Evolutionary conservation across 2,329 filamentous ascomycete genomes (phyloP).

Genomic region (Coniochaeta sp.): DNA sequence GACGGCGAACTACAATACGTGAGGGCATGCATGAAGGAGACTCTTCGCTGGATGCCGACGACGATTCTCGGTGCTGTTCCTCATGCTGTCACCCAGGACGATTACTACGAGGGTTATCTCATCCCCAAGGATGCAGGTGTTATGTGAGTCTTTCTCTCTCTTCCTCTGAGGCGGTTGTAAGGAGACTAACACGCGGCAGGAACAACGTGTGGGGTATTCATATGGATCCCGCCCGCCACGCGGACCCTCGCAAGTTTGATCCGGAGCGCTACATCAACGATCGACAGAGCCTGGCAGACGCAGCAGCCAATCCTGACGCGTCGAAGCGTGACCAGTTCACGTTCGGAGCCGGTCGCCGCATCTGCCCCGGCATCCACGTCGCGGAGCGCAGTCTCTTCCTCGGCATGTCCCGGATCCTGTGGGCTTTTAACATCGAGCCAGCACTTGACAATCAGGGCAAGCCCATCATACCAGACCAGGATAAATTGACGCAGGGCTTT

Average conservation of each 20-base stretch:
- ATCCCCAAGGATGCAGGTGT: slow-evolving; percentile 38
- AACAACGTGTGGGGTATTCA: slow-evolving; percentile 38
- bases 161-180: no score
- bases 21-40: slow-evolving; percentile 34
- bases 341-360: slow-evolving; percentile 48
- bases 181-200: no score
- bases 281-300: slow-evolving; percentile 15
- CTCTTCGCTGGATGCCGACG: slow-evolving; percentile 36
- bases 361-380: slow-evolving; percentile 52
- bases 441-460: slow-evolving; percentile 20
- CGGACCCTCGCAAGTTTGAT: slow-evolving; percentile 33
- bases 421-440: slow-evolving; percentile 29
- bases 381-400: slow-evolving; percentile 42
- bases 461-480: slow-evolving; percentile 27
- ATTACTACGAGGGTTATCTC: slow-evolving; percentile 34
- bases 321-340: slow-evolving; percentile 43
- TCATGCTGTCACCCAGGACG: slow-evolving; percentile 32
- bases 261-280: slow-evolving; percentile 29
- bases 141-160: no score
- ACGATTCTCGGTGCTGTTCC: slow-evolving; percentile 30
- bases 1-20: slow-evolving; percentile 33
- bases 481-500: slow-evolving; percentile 33
- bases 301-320: slow-evolving; percentile 19
- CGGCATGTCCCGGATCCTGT: slow-evolving; percentile 38
- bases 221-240: slow-evolving; percentile 33